phyloP scores from a whole-genome alignment of 208 protist genomes.

The Naegleria fowleri region DNA sequence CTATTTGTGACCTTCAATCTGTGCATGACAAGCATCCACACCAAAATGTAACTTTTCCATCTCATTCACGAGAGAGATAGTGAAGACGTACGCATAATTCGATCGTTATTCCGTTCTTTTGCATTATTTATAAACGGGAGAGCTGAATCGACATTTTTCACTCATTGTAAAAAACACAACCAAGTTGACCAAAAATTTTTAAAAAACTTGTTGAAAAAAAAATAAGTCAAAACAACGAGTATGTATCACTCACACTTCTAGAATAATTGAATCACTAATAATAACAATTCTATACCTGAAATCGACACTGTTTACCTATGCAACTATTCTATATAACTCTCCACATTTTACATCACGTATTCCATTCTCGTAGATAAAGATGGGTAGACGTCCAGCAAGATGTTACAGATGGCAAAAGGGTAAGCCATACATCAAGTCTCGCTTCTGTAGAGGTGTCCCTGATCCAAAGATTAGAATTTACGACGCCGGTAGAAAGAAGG shows the following conservation, averaged over 20 bases:
- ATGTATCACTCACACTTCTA: too few relatives aligned
- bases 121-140: too few relatives aligned
- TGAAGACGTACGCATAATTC: not conserved
- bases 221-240: not conserved
- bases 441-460: conserved; percentile 98
- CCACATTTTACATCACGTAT: too few relatives aligned
- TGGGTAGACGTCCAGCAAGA: conserved; percentile 28
- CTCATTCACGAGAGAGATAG: not conserved
- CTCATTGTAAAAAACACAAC: not conserved
- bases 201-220: conserved; percentile 8
- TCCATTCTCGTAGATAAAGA: conserved; percentile 13
- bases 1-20: too few relatives aligned
- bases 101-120: not conserved
- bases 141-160: too few relatives aligned
- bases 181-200: not conserved
- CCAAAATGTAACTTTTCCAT: not conserved
- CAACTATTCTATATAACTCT: too few relatives aligned
- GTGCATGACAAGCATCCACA: too few relatives aligned
- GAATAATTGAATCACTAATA: too few relatives aligned
- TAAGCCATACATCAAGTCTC: conserved; percentile 70
- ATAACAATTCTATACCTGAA: too few relatives aligned
- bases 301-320: too few relatives aligned
- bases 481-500: conserved; percentile 95
- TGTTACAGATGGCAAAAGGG: conserved; percentile 60
- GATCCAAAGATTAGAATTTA: conserved; percentile 95